These are phyloP conservation scores for Immersiporthe knoxdaviesiana DNA, from an alignment of 2,329 filamentous ascomycete genomes.

Conservation along the genomic window DNA sequence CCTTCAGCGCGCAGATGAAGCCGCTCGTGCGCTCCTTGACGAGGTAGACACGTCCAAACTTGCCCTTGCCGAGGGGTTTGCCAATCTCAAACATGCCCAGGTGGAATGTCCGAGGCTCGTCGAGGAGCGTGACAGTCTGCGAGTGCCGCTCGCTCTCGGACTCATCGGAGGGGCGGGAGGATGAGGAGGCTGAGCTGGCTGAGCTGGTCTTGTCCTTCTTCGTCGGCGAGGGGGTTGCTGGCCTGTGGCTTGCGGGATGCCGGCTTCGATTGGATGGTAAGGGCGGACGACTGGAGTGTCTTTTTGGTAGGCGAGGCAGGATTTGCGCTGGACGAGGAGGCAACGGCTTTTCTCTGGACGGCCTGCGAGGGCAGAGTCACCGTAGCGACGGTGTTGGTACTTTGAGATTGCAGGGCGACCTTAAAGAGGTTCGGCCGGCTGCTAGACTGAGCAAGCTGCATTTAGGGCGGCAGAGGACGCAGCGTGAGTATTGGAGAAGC, in stretches of 20 bases:
- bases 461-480: conserved; percentile 41
- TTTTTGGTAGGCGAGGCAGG: conserved; percentile 31
- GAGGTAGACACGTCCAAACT: conserved; percentile 85
- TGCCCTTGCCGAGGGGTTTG: conserved; percentile 82
- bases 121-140: conserved; percentile 52
- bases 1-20: conserved; percentile 86
- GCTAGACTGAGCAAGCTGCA: conserved; percentile 54
- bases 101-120: conserved; percentile 70
- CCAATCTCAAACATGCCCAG: conserved; percentile 95
- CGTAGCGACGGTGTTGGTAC: conserved; percentile 65
- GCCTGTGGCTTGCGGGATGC: conserved; percentile 53
- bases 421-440: conserved; percentile 84
- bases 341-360: conserved; percentile 53
- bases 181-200: conserved; percentile 34
- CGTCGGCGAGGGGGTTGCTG: conserved; percentile 54
- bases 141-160: conserved; percentile 54
- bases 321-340: conserved; percentile 34
- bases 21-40: conserved; percentile 77
- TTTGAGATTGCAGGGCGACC: conserved; percentile 79
- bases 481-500: conserved; percentile 11
- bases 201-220: conserved; percentile 52
- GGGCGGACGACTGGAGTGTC: conserved; percentile 49
- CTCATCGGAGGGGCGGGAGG: conserved; percentile 51
- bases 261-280: conserved; percentile 69
- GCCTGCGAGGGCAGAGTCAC: conserved; percentile 71